These are phyloP conservation scores for Vitis rupestris DNA, from an alignment of 164 flowering plant genomes.

Conservation along the genomic window DNA sequence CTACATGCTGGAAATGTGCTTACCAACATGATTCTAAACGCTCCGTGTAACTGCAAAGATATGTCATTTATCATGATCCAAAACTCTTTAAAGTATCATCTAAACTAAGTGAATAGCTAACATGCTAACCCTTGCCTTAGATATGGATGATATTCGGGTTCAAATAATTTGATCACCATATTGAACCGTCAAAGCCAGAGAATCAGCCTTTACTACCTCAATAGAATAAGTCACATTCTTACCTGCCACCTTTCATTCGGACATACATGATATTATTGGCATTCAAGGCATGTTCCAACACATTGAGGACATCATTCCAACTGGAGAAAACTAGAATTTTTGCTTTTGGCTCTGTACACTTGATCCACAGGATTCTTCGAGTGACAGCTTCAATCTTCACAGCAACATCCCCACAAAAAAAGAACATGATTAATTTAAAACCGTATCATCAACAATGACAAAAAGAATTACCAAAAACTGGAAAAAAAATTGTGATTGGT, in stretches of 20 bases:
- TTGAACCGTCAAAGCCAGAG: no score
- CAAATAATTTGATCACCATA: no score
- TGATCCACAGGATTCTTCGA: slow-evolving; percentile 82
- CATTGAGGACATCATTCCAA: slow-evolving; percentile 97
- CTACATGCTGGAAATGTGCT: no score
- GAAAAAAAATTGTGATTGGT: background rate
- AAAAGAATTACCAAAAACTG: background rate
- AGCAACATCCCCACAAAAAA: slow-evolving; percentile 1
- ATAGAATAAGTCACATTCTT: slow-evolving; percentile 7
- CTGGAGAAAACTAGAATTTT: slow-evolving; percentile 92
- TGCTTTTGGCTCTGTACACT: slow-evolving; percentile 59
- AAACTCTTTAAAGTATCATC: no score
- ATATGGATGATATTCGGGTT: no score
- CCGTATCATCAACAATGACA: background rate
- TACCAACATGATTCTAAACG: no score
- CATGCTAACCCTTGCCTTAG: no score
- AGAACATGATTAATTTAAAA: background rate
- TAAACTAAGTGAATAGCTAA: no score
- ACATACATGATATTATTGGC: slow-evolving; percentile 58
- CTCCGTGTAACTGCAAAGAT: no score
- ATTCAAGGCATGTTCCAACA: slow-evolving; percentile 75
- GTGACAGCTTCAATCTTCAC: slow-evolving; percentile 83
- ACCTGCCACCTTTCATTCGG: slow-evolving; percentile 99
- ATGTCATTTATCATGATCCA: no score
- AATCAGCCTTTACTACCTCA: no score